A percentile compares a stretch with the other conserved stretches of the same genome.
These are phyloP conservation scores for Neopestalotiopsis clavispora DNA, from an alignment of 2,329 filamentous ascomycete genomes.

Conservation along the genomic window DNA sequence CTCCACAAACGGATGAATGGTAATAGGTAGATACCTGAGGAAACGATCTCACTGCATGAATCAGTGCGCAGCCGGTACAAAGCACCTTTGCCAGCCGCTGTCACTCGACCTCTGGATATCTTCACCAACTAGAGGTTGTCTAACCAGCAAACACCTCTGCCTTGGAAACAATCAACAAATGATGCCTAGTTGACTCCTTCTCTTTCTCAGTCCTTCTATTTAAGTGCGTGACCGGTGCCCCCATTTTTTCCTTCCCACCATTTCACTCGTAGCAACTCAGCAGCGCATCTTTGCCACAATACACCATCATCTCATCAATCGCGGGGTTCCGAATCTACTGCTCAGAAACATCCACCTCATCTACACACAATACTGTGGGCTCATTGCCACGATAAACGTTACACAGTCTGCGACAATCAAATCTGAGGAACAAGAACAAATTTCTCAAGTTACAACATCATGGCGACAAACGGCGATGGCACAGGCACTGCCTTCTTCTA, in stretches of 20 bases:
- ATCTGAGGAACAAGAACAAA: not conserved
- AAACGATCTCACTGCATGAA: no score
- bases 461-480: conserved; percentile 21
- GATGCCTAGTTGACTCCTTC: no score
- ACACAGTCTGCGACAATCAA: not conserved
- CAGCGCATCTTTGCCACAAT: not conserved
- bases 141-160: no score
- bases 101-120: no score
- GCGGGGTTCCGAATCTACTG: not conserved
- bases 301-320: not conserved
- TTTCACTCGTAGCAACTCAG: not conserved
- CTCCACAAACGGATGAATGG: no score
- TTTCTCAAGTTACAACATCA: conserved; percentile 1
- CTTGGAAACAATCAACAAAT: no score
- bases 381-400: not conserved
- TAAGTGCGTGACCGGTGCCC: not conserved
- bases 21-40: no score
- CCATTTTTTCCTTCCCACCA: not conserved
- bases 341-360: not conserved
- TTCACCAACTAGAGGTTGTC: no score
- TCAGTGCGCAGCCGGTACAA: no score
- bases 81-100: no score
- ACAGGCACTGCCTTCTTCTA: conserved; percentile 60
- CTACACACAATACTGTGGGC: not conserved
- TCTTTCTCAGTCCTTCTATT: no score